These are phyloP conservation scores for Colletotrichum chlorophyti DNA, from an alignment of 2,329 filamentous ascomycete species.

Conservation along the genomic window DNA sequence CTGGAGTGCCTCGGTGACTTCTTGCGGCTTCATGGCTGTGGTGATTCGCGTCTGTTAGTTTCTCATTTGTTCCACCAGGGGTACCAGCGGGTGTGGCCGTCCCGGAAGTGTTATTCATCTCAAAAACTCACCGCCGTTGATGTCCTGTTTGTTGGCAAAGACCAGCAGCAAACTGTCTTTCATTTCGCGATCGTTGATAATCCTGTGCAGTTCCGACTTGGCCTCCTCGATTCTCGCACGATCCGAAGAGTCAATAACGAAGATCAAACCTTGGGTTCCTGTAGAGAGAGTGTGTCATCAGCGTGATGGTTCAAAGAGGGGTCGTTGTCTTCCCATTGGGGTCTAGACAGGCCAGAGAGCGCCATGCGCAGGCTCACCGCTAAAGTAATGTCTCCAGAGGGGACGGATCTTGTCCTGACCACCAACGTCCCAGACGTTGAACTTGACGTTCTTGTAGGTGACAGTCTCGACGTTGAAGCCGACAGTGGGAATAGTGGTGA, in stretches of 20 bases:
- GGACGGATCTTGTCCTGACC: conserved; percentile 99
- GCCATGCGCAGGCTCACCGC: conserved; percentile 58
- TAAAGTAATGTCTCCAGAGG: conserved; percentile 97
- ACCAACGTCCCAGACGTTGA: conserved; percentile 99
- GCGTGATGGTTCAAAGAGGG: background rate
- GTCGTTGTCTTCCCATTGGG: too few relatives aligned
- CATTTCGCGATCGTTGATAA: conserved; percentile 98
- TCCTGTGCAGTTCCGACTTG: conserved; percentile 90
- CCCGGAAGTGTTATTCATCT: background rate
- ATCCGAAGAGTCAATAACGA: conserved; percentile 97
- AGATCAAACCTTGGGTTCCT: conserved; percentile 98
- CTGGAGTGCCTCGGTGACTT: conserved; percentile 80
- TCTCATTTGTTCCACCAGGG: background rate
- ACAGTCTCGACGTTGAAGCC: conserved; percentile 99
- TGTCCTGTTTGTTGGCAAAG: conserved; percentile 99
- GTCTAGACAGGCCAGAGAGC: background rate
- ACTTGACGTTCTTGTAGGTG: conserved; percentile 99
- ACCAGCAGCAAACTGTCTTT: conserved; percentile 93
- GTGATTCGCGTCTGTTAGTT: background rate
- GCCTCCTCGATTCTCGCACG: conserved; percentile 92
- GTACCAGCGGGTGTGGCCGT: background rate
- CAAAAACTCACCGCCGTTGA: conserved; percentile 69
- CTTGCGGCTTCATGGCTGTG: conserved; percentile 79
- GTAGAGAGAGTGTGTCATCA: conserved; percentile 20
- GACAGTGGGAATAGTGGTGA: conserved; percentile 97